These are phyloP conservation scores for Amauroascus verrucosus DNA, from an alignment of 2,329 filamentous ascomycete species.

Conservation along the genomic window DNA sequence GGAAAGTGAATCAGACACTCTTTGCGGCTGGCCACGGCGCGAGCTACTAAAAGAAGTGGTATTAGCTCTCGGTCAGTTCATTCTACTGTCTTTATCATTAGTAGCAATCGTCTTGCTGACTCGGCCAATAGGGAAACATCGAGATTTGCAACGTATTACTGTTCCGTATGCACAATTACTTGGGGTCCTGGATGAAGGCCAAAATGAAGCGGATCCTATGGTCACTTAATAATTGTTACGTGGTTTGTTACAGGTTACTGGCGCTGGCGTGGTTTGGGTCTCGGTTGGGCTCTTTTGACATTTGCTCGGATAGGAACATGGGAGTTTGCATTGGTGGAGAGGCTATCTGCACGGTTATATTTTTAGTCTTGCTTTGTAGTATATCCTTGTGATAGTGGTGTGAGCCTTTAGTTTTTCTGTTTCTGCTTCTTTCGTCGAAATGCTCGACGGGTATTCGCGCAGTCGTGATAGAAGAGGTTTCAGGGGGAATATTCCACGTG, in stretches of 20 bases:
- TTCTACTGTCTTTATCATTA: conserved; percentile 8
- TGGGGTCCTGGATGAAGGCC: conserved; percentile 40
- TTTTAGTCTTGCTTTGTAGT: conserved; percentile 4
- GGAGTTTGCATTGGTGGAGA: neutral
- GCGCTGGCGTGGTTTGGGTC: neutral
- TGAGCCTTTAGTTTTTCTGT: too few relatives aligned
- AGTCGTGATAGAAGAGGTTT: too few relatives aligned
- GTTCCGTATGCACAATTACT: conserved; percentile 85
- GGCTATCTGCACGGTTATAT: neutral
- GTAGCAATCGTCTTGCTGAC: conserved; percentile 27
- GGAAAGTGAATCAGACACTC: conserved; percentile 56
- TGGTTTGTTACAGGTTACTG: neutral
- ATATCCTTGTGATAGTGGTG: neutral
- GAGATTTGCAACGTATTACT: conserved; percentile 87
- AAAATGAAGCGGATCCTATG: conserved; percentile 15
- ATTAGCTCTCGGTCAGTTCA: conserved; percentile 70
- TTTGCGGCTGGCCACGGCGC: conserved; percentile 85
- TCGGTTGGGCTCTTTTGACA: neutral
- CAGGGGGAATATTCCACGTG: too few relatives aligned
- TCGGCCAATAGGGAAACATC: conserved; percentile 64
- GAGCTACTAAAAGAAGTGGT: conserved; percentile 85
- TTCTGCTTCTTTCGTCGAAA: too few relatives aligned
- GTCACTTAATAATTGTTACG: conserved; percentile 6
- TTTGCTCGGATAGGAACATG: neutral
- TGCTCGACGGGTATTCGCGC: too few relatives aligned